Evolutionary conservation across 31 red algal genomes (phyloP), one percentile per base, ranked within the genome.

Genomic region (Odonthalia washingtoniensis): DNA sequence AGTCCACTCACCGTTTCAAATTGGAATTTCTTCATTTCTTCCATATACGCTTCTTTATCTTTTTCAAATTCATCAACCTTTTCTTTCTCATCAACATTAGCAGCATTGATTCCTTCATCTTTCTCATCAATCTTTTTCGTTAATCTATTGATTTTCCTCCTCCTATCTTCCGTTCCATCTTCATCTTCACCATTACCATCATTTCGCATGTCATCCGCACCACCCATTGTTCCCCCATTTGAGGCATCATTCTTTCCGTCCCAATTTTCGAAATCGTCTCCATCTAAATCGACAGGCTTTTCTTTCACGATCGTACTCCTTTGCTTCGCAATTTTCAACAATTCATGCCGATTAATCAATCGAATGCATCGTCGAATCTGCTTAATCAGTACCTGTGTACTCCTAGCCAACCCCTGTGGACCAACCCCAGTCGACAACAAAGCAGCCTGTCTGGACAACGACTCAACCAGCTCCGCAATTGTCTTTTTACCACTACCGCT

Each of bases 311-410:
- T 65, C 35, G 80, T 72, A 27, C 72, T 45, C 1, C 40, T 79
- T 2, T 66, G 37, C 4, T 82, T 80, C 30, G 46, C 62, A 57
- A 81, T 60, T 72, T 89, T 38, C 2, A 89, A 33, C 1, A 93
- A 53, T 27, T 63, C 66, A 43, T 86, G 75, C n/a, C 90, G 90
- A 41, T 93, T 93, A 73, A 93, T 82, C 36, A 79, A 75, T 26
- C 90, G 83, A 34, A 93, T 87, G 53, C 83, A 87, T 28, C 72
- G 67, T 5, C 90, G 83, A 68, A 93, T 82, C 46, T 93, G 90
- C 60, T 87, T 86, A 0, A 93, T 70, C 45, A 93, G 76, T 6
- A 87, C 39, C 0, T 74, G 44, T 5, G 90, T 93, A 72, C 52
- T 41, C 9, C 27, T 28, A 21, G 73, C 45, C 31, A 93, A 83